Evolutionary conservation across 2,329 filamentous ascomycete species (phyloP), one percentile per base, ranked within the genome.

Genomic region (Coniochaeta sp.): DNA sequence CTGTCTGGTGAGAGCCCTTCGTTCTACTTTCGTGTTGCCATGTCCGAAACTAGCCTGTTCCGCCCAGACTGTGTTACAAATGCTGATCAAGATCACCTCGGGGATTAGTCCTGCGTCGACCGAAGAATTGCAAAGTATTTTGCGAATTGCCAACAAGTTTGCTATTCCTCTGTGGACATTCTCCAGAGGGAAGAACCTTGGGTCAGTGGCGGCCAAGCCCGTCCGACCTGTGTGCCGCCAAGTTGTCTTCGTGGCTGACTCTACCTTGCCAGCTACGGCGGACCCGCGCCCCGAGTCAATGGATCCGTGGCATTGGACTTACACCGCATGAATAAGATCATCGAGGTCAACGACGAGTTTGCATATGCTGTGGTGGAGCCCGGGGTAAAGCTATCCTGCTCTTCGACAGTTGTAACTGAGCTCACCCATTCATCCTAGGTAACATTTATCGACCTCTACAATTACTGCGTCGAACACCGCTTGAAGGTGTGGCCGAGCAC

Each of bases 401-500:
- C 38, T n/a, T 3, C 16, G 38, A 40, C 17, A 9, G 16, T 5
- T 5, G 3, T 40, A n/a, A 40, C 38, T 17, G 16, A n/a, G 38
- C 38, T 40, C 11, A 40, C 17, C 9, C 38, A n/a, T 40, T 19
- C 38, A 40, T n/a, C 38, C 6, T 19, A 40, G 38, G 38, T 52
- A 12, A 78, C 76, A 0, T 81, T 78, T 59, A 72, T 72, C 26
- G 74, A 79, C 57, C 68, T 81, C 2, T 77, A 79, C 60, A 64
- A 70, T 8, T 71, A 76, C 63, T 76, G 77, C 61, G 68, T 69
- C 22, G 70, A 74, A 58, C 67, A 74, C 36, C 68, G 72, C 62
- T 71, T 77, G 59, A 73, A 72, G 59, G 71, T 80, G 6, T 80
- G 78, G 79, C 76, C 78, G 1, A 77, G 76, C 62, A 74, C 74